Base-by-base conservation (phyloP, 2,329 filamentous ascomycete species). In the Drechmeria coniospora region DNA sequence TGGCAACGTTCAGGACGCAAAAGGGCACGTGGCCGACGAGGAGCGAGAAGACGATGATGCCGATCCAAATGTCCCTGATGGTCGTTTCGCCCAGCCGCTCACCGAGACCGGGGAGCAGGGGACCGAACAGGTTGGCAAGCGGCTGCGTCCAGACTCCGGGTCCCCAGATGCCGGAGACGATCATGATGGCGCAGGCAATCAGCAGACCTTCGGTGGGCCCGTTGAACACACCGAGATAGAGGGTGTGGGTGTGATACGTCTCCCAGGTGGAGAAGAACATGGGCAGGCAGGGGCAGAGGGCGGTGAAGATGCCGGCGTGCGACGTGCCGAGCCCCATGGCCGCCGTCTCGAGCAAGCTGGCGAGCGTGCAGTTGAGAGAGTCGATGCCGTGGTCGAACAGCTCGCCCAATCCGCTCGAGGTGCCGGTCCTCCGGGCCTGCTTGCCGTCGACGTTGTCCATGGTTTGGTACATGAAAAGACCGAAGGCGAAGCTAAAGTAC, bases 251-350 rank as follows among this genome's bases (percentile, higher is more conserved):
- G 56, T 98, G 90, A 53, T 94, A 98, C 1, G 90, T 98, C 58
- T 98, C 90, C 90, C 90, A 98, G 2, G 90, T 98, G 3, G 87
- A 94, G 59, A 98, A 94, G 64, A 93, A 98, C 90, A 98, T 98
- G 34, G 90, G 82, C 24, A 98, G 61, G 42, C 84, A 92, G 2
- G 90, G 90, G 34, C 87, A 74, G 23, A 98, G 62, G 2, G 86
- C 84, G 1, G 90, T 95, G 50, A 93, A 92, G 32, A 90, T 78
- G 39, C 90, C 90, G 13, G 82, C 73, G 37, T 74, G 76, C 12
- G 80, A 82, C 4, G 80, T 73, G 22, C 90, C 90, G 28, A 93
- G 68, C 15, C 81, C 87, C 78, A 98, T 90, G 29, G 87, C 86
- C 11, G 82, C 87, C 5, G 82, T 87, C 55, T 94, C 83, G 36